phyloP scores from a whole-genome alignment of 768 basidiomycete genomes.

The Clathrus columnatus region DNA sequence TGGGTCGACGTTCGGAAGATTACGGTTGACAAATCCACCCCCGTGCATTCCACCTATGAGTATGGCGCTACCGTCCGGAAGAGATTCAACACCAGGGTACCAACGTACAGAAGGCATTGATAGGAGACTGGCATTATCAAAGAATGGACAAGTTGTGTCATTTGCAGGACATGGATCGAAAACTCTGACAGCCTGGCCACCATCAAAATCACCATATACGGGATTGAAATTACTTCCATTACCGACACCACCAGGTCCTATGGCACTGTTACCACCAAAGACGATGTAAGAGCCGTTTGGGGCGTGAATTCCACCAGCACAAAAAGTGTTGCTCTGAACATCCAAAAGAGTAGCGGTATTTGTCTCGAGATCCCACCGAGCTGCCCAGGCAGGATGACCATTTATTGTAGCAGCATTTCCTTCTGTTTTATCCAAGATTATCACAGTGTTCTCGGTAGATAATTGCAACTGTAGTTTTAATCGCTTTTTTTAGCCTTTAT shows the following conservation, averaged over 20 bases:
- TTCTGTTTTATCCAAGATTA: constrained; percentile 89
- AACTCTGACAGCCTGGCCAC: constrained; percentile 69
- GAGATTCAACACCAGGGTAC: constrained; percentile 71
- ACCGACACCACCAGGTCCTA: constrained; percentile 55
- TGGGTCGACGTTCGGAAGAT: constrained; percentile 62
- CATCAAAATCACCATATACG: constrained; percentile 72
- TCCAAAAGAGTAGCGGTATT: constrained; percentile 60
- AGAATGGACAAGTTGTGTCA: constrained; percentile 56
- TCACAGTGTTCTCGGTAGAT: constrained; percentile 71
- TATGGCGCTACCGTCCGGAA: constrained; percentile 67
- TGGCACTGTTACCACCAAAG: constrained; percentile 72
- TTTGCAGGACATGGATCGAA: constrained; percentile 59
- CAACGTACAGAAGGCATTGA: constrained; percentile 63
- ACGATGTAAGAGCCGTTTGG: constrained; percentile 70
- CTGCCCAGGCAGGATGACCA: constrained; percentile 67
- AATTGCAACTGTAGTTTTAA: constrained; percentile 54
- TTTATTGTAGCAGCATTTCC: constrained; percentile 57
- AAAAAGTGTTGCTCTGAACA: constrained; percentile 65
- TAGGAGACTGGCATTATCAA: constrained; percentile 52
- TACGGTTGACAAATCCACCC: constrained; percentile 74
- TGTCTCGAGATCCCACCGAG: constrained; percentile 61
- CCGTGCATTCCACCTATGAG: constrained; percentile 76
- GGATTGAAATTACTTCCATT: constrained; percentile 38
- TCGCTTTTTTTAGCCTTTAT: neutral
- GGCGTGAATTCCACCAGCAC: constrained; percentile 74